These are phyloP conservation scores for Mycena maculata DNA, from an alignment of 768 basidiomycete genomes.

Conservation along the genomic window DNA sequence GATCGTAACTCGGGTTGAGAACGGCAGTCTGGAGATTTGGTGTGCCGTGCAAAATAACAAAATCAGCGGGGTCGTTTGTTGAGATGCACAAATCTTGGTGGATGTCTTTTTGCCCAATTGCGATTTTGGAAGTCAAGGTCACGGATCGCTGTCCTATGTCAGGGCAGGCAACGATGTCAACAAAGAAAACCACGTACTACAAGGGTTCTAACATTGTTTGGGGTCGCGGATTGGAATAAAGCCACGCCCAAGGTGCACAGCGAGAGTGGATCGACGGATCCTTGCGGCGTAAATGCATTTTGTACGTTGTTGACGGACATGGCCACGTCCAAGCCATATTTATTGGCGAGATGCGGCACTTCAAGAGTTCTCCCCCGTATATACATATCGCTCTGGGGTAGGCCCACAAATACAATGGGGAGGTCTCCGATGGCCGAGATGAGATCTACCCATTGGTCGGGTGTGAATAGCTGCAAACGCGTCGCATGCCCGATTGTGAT, in stretches of 20 bases:
- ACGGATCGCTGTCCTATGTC: slow-evolving; percentile 57
- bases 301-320: slow-evolving; percentile 74
- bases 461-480: slow-evolving; percentile 63
- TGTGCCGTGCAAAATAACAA: slow-evolving; percentile 67
- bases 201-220: slow-evolving; percentile 57
- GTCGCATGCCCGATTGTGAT: slow-evolving; percentile 74
- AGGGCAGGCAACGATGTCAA: slow-evolving; percentile 15
- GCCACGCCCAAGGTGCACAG: slow-evolving; percentile 69
- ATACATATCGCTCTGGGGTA: slow-evolving; percentile 76
- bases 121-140: slow-evolving; percentile 63
- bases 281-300: slow-evolving; percentile 79
- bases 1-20: slow-evolving; percentile 60
- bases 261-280: slow-evolving; percentile 69
- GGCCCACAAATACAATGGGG: slow-evolving; percentile 64
- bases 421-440: slow-evolving; percentile 54
- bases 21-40: slow-evolving; percentile 57
- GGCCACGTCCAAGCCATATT: slow-evolving; percentile 61
- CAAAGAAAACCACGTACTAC: slow-evolving; percentile 55
- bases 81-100: slow-evolving; percentile 49
- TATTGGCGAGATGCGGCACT: slow-evolving; percentile 58
- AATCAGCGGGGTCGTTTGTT: slow-evolving; percentile 62
- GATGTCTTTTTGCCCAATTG: slow-evolving; percentile 51
- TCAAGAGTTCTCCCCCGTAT: slow-evolving; percentile 75
- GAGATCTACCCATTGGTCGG: slow-evolving; percentile 58
- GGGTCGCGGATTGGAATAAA: slow-evolving; percentile 68